Base-by-base conservation (phyloP, 768 basidiomycete genomes). In the Lanmaoa rubissima region DNA sequence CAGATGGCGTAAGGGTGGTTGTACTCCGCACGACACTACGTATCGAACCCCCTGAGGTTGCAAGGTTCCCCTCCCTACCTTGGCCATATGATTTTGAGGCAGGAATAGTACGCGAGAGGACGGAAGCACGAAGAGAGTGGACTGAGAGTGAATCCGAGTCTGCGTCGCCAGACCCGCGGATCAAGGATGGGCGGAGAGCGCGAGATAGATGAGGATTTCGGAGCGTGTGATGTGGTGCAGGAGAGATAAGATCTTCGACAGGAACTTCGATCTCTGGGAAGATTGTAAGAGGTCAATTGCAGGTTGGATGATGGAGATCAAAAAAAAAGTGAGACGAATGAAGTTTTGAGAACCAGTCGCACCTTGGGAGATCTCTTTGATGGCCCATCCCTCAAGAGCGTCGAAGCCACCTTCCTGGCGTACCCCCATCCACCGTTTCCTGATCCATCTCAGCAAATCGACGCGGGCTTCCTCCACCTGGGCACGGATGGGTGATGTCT, bases 321-420 rank as follows among this genome's bases (percentile, higher is more conserved):
- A 35, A 49, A 38, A 49, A 36, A 46, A 49, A 35, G 26, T 5
- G 10, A 53, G 16, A n/a, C 14, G 34, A 26, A 26, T 10, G 14
- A 41, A 35, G 16, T 7, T 1, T 31, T 4, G 48, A 14, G 50
- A 45, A 32, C 34, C 26, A 34, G 42, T 24, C 62, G 14, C 36
- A 72, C 72, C 72, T 60, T 70, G 72, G 4, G 72, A 70, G 40
- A 98, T 92, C 66, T 98, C 96, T 68, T 92, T 88, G 52, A 95
- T 69, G 0, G 89, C 85, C 92, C 93, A 97, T 5, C 79, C 80
- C 48, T 96, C 92, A n/a, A 98, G 77, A 5, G 73, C 67, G 49
- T 88, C 86, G 63, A 98, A 96, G 0, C 90, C 92, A n/a, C 84
- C 82, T 49, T 85, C 84, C 48, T 87, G 83, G 13, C 87, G 79